Percentiles rank a stretch among this genome's conserved stretches.
Conservation (phyloP, 2,329 filamentous ascomycete genomes). For the Diaporthe longicolla region DNA sequence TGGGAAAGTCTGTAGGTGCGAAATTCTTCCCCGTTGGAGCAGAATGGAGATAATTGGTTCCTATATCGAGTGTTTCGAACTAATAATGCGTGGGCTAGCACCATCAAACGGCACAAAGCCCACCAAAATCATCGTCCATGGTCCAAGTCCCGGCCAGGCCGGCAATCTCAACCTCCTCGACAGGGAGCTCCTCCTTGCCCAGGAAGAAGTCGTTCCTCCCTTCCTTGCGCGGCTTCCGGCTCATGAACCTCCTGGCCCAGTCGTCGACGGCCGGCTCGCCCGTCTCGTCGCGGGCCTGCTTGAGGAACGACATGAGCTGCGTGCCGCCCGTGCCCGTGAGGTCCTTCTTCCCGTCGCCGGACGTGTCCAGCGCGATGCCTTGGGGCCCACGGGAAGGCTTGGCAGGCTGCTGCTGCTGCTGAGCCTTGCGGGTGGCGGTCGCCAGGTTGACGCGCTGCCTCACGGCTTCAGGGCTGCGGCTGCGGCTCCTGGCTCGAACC, state of each 20-base stretch:
- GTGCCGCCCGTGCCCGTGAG: conserved; percentile 94
- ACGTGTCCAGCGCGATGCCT: conserved; percentile 50
- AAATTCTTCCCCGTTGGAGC: neutral
- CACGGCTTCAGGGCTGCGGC: conserved; percentile 68
- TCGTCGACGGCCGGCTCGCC: conserved; percentile 86
- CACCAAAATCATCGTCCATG: conserved; percentile 84
- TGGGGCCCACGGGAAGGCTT: conserved; percentile 38
- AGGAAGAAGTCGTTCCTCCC: conserved; percentile 71
- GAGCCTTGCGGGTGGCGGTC: conserved; percentile 64
- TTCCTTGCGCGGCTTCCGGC: conserved; percentile 62
- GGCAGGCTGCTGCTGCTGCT: conserved; percentile 39
- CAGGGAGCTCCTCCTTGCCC: conserved; percentile 64
- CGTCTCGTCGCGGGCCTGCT: conserved; percentile 96
- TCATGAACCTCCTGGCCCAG: conserved; percentile 73
- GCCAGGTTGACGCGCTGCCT: conserved; percentile 73
- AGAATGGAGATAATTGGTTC: neutral
- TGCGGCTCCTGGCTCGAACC: conserved; percentile 74
- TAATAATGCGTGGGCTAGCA: neutral
- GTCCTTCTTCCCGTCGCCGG: conserved; percentile 63
- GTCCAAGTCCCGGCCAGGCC: conserved; percentile 90
- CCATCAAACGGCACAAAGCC: conserved; percentile 68
- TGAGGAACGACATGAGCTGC: conserved; percentile 93
- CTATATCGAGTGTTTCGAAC: neutral
- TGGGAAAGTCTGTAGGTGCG: neutral
- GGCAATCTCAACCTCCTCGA: conserved; percentile 65